Evolutionary conservation across 73 alveolate genomes (phyloP).

Genomic region (Uronychia setigera): DNA sequence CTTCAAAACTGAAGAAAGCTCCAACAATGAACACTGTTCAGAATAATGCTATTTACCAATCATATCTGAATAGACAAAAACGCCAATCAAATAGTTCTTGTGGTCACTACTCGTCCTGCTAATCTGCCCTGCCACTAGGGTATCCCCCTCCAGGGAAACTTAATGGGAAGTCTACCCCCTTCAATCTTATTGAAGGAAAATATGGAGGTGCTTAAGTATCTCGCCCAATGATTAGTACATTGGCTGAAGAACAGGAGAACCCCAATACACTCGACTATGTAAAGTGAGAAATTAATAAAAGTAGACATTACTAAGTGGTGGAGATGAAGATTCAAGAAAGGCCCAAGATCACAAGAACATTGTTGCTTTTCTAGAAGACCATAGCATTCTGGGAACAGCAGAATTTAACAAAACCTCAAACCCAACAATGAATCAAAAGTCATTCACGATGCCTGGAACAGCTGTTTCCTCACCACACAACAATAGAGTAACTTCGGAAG

Average conservation of each 20-base stretch:
- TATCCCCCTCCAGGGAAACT: neutral
- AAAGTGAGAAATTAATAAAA: too few species aligned
- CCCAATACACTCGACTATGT: neutral
- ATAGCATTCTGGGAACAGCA: neutral
- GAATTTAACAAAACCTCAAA: neutral
- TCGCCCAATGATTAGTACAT: neutral
- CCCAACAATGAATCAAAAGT: neutral
- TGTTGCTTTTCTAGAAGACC: neutral
- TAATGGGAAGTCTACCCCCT: neutral
- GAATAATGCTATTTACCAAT: neutral
- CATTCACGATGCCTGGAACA: neutral
- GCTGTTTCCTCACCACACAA: neutral
- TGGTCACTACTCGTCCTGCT: neutral
- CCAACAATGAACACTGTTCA: neutral
- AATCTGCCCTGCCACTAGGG: neutral
- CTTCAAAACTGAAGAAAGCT: neutral
- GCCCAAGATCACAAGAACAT: conserved; percentile 2
- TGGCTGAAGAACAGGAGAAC: neutral
- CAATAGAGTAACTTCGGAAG: neutral
- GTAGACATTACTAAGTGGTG: neutral
- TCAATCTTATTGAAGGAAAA: neutral
- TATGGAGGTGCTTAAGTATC: neutral
- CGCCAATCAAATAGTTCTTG: neutral
- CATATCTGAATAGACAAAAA: neutral
- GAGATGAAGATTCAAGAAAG: neutral